phyloP scores from a whole-genome alignment of 202 grass and related monocot species.

The Cymbopogon flexuosus region DNA sequence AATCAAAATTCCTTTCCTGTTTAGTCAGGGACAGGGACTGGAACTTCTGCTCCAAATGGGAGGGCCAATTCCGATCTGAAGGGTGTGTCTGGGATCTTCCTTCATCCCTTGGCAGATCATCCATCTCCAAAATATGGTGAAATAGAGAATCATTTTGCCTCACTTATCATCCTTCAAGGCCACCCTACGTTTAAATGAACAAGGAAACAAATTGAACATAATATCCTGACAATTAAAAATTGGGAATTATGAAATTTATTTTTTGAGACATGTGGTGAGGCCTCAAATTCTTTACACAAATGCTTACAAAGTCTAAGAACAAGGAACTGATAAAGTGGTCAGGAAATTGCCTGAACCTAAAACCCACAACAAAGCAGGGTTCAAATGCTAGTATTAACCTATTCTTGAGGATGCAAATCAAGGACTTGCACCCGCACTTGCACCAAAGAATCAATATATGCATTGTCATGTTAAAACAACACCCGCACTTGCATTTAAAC shows the following conservation, averaged over 20 bases:
- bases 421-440: not conserved
- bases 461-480: not conserved
- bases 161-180: slow-evolving; percentile 49
- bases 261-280: not conserved
- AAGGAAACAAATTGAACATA: slow-evolving; percentile 5
- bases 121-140: slow-evolving; percentile 46
- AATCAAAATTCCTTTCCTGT: slow-evolving; percentile 31
- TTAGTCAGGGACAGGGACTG: slow-evolving; percentile 42
- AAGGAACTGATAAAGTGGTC: not conserved
- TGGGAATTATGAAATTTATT: not conserved
- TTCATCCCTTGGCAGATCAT: slow-evolving; percentile 51
- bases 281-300: not conserved
- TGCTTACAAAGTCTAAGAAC: not conserved
- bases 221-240: not conserved
- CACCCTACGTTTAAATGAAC: slow-evolving; percentile 16
- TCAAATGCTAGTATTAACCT: not conserved
- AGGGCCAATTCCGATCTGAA: slow-evolving; percentile 43
- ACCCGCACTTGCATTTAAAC: not conserved
- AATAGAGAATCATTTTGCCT: slow-evolving; percentile 50
- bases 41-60: slow-evolving; percentile 44
- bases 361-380: not conserved
- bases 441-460: slow-evolving; percentile 3
- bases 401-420: not conserved
- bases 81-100: slow-evolving; percentile 38
- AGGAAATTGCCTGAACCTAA: not conserved